Evolutionary conservation across 164 flowering plant species (phyloP).

Genomic region (Nymphaea colorata): DNA sequence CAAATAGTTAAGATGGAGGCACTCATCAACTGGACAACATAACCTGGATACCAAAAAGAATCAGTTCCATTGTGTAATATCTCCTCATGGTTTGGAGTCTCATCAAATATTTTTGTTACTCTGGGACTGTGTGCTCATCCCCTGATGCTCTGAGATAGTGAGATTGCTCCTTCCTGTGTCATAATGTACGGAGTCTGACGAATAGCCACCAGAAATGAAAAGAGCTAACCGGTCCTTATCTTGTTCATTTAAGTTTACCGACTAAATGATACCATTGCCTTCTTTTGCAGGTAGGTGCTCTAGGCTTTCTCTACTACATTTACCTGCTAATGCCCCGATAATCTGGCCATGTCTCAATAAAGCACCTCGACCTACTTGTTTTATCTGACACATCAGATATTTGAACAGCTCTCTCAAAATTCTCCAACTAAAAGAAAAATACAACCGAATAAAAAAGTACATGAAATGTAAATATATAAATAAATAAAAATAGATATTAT

Average conservation of each 20-base stretch:
- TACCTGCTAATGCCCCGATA: constrained; percentile 35
- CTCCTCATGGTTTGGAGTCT: constrained; percentile 7
- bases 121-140: constrained; percentile 20
- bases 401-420: constrained; percentile 38
- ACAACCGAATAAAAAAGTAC: not conserved
- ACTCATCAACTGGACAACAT: constrained; percentile 8
- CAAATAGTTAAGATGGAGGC: constrained; percentile 10
- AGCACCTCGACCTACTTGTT: constrained; percentile 18
- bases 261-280: constrained; percentile 10
- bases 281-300: constrained; percentile 14
- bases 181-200: constrained; percentile 4
- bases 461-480: too few relatives aligned
- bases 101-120: constrained; percentile 29
- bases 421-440: constrained; percentile 28
- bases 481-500: too few relatives aligned
- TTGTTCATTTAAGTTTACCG: constrained; percentile 28
- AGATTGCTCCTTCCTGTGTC: constrained; percentile 17
- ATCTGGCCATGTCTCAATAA: constrained; percentile 34
- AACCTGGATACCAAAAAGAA: constrained; percentile 9
- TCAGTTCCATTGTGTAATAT: constrained; percentile 12
- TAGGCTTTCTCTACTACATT: constrained; percentile 27
- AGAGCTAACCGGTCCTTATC: constrained; percentile 36
- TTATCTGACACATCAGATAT: constrained; percentile 16
- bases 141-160: constrained; percentile 24
- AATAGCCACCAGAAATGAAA: constrained; percentile 37